A percentile compares a stretch with the other conserved stretches of the same genome.
Conservation (phyloP, 257 asterid species). For the Linderniella brevidens region DNA sequence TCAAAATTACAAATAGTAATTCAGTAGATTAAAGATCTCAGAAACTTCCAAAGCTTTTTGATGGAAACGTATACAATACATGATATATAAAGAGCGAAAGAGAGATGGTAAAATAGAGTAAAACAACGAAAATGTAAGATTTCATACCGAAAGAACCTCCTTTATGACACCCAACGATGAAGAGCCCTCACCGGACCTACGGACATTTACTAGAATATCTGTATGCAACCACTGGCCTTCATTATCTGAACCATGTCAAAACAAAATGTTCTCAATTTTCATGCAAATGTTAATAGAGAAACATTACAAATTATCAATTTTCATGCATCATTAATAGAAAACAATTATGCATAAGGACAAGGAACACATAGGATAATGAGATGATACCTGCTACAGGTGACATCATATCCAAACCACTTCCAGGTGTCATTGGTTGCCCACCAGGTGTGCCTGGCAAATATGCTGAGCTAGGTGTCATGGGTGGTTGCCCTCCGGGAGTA, state of each 20-base stretch:
- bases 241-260: conserved; percentile 51
- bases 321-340: not conserved
- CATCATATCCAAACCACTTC: conserved; percentile 91
- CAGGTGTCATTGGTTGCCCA: conserved; percentile 97
- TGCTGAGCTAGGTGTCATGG: conserved; percentile 93
- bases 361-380: conserved; percentile 8
- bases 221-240: conserved; percentile 87
- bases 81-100: no score
- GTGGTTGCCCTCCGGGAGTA: conserved; percentile 96
- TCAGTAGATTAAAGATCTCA: not conserved
- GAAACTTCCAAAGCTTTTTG: not conserved
- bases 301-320: not conserved
- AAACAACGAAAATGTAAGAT: not conserved
- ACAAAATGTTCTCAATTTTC: not conserved
- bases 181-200: conserved; percentile 52
- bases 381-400: conserved; percentile 74
- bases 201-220: conserved; percentile 67
- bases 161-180: conserved; percentile 38
- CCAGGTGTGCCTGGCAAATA: conserved; percentile 97
- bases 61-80: not conserved
- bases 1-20: no score
- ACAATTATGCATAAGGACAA: not conserved
- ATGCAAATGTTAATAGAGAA: not conserved
- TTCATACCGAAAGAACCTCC: conserved; percentile 63
- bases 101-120: no score